These are phyloP conservation scores for Suhomyces taliae DNA, from an alignment of 1,139 yeast genomes.

Conservation along the genomic window DNA sequence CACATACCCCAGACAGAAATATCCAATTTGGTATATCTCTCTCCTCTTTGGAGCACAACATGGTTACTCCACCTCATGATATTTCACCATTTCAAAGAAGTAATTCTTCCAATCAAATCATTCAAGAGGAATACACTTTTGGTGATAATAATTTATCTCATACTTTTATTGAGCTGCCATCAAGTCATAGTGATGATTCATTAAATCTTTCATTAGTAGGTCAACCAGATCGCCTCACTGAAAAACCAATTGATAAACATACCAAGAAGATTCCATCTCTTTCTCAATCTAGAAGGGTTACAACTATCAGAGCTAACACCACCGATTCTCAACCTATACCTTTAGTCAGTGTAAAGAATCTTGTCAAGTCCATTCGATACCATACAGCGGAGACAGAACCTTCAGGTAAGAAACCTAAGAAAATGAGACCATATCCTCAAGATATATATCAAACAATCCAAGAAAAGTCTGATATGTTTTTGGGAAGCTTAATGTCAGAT, in stretches of 20 bases:
- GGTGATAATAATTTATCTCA: conserved; percentile 13
- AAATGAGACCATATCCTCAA: background rate
- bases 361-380: conserved; percentile 13
- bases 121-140: conserved; percentile 22
- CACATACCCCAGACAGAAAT: background rate
- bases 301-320: background rate
- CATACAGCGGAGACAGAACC: conserved; percentile 3
- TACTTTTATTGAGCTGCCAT: conserved; percentile 7
- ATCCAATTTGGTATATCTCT: background rate
- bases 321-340: conserved; percentile 5
- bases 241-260: too few species aligned
- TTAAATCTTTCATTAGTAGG: background rate
- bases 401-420: conserved; percentile 8
- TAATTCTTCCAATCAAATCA: conserved; percentile 14
- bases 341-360: conserved; percentile 11
- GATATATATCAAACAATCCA: conserved; percentile 14
- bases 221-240: background rate
- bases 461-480: conserved; percentile 15
- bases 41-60: background rate
- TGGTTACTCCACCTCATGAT: conserved; percentile 7
- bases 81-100: conserved; percentile 5
- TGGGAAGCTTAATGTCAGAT: conserved; percentile 18
- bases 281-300: background rate
- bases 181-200: conserved; percentile 2
- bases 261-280: too few species aligned